phyloP scores from a whole-genome alignment of 805 yeast genomes.

The Hanseniaspora pseudoguilliermondii region DNA sequence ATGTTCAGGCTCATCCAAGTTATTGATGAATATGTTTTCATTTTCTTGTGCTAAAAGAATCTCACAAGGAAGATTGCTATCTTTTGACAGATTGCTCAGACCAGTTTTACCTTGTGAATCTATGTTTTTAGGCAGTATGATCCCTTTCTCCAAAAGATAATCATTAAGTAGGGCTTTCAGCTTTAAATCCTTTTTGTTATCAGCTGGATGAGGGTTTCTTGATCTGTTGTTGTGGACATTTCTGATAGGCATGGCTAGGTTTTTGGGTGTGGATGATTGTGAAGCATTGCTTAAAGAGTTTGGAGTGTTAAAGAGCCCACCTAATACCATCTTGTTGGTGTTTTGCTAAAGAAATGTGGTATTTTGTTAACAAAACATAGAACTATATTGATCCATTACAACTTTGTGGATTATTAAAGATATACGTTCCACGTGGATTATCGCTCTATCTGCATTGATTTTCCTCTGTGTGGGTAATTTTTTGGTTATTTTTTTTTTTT shows the following conservation, averaged over 20 bases:
- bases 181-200: not conserved
- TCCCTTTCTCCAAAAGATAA: slow-evolving; percentile 3
- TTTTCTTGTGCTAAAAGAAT: slow-evolving; percentile 6
- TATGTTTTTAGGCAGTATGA: slow-evolving; percentile 2
- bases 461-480: no score
- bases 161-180: not conserved
- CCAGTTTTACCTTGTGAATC: not conserved
- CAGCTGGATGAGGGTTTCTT: not conserved
- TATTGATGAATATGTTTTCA: slow-evolving; percentile 5
- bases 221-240: not conserved
- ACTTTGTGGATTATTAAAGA: no score
- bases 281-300: not conserved
- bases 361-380: not conserved
- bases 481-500: no score
- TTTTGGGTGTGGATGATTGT: not conserved
- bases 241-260: not conserved
- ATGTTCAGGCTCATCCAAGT: not conserved
- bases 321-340: not conserved
- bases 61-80: not conserved
- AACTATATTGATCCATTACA: no score
- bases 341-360: no score
- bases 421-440: no score
- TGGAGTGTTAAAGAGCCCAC: not conserved
- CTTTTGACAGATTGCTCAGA: not conserved
- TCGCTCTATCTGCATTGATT: no score